Evolutionary conservation across 2,329 filamentous ascomycete genomes (phyloP).

Genomic region (Ustilaginoidea virens): DNA sequence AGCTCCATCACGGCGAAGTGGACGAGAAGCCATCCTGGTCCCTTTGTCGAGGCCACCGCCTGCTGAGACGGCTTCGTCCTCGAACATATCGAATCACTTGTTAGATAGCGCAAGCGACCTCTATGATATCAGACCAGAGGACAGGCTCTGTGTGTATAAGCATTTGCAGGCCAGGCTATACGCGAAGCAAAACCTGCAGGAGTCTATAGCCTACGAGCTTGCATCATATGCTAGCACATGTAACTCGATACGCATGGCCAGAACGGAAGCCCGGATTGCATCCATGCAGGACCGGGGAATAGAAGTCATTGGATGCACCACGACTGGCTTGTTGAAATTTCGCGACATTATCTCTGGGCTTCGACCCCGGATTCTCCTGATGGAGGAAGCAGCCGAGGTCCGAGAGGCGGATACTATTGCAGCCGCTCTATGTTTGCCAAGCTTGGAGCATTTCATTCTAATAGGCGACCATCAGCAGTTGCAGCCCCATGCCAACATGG

Average conservation of each 20-base stretch:
- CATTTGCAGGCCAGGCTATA: slow-evolving; percentile 1
- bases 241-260: slow-evolving; percentile 36
- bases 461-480: slow-evolving; percentile 74
- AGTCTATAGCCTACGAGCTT: slow-evolving; percentile 20
- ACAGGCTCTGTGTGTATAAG: slow-evolving; percentile 2
- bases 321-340: slow-evolving; percentile 70
- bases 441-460: slow-evolving; percentile 36
- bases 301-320: slow-evolving; percentile 51
- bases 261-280: slow-evolving; percentile 40
- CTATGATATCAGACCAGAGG: slow-evolving; percentile 3
- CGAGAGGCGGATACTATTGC: slow-evolving; percentile 45
- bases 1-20: no score
- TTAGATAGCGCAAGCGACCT: neutral
- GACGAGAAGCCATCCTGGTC: neutral
- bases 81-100: neutral
- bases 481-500: slow-evolving; percentile 50
- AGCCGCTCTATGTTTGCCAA: slow-evolving; percentile 27
- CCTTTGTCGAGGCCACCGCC: neutral
- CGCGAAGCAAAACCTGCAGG: neutral
- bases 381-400: slow-evolving; percentile 71
- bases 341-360: slow-evolving; percentile 52
- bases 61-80: neutral
- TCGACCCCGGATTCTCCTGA: slow-evolving; percentile 50
- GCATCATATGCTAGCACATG: slow-evolving; percentile 33
- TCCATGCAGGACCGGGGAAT: slow-evolving; percentile 21